Conservation (phyloP, 2,329 filamentous ascomycete genomes). For the Fusarium foetens region DNA sequence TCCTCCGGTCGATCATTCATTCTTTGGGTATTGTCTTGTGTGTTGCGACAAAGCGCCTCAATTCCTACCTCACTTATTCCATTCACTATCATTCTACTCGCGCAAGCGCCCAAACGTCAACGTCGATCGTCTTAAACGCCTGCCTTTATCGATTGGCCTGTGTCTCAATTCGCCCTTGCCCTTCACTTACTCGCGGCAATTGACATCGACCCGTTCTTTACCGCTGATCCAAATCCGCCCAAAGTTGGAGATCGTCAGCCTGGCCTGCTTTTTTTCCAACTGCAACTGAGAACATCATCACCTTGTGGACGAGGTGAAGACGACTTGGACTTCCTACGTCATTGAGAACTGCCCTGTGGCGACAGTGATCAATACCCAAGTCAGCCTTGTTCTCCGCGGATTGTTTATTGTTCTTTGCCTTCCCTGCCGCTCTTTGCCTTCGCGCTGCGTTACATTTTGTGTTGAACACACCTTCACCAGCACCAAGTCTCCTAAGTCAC, state of each 20-base stretch:
- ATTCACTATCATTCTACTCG: conserved; percentile 3
- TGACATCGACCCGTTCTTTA: conserved; percentile 22
- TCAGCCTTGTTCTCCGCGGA: conserved; percentile 23
- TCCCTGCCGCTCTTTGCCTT: conserved; percentile 11
- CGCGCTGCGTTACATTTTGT: conserved; percentile 34
- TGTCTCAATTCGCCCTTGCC: conserved; percentile 16
- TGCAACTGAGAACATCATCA: conserved; percentile 23
- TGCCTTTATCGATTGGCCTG: conserved; percentile 6
- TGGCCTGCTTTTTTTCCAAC: conserved; percentile 26
- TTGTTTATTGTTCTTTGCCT: conserved; percentile 22
- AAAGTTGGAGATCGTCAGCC: conserved; percentile 25
- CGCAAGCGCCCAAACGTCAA: conserved; percentile 26
- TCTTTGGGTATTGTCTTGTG: neutral
- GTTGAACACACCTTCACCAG: conserved; percentile 30
- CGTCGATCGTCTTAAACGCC: conserved; percentile 35
- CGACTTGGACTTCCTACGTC: conserved; percentile 13
- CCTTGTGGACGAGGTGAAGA: conserved; percentile 37
- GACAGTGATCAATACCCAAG: conserved; percentile 1
- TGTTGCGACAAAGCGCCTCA: conserved; percentile 29
- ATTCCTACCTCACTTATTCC: conserved; percentile 4
- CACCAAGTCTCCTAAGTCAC: conserved; percentile 21
- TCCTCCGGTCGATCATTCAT: conserved; percentile 25
- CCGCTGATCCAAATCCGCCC: conserved; percentile 27
- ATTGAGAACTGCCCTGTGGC: neutral
- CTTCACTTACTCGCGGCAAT: conserved; percentile 16